Conservation (phyloP, 192 early-diverging fungal species). For the Phycomyces nitens region DNA sequence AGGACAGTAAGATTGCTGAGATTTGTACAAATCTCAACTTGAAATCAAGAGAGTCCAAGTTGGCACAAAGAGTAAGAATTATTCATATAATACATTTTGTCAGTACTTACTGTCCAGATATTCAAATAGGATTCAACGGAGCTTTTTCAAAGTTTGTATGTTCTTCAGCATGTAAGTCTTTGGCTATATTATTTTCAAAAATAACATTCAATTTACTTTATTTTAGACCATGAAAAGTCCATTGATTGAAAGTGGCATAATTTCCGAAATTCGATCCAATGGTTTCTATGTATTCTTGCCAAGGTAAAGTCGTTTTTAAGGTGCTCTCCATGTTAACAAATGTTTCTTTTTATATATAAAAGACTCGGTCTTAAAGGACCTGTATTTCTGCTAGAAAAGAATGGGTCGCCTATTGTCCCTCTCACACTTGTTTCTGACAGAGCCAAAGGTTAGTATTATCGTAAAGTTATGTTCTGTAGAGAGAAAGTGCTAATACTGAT, state of each 20-base stretch:
- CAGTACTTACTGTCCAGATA: not conserved
- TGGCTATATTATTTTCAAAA: not conserved
- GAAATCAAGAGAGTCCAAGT: conserved; percentile 66
- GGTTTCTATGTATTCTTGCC: conserved; percentile 61
- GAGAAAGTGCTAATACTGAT: conserved; percentile 1
- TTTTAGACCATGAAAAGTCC: conserved; percentile 20
- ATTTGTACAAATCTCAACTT: conserved; percentile 60
- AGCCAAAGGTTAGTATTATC: conserved; percentile 30
- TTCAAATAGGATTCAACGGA: conserved; percentile 63
- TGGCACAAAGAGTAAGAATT: conserved; percentile 57
- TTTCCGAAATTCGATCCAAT: conserved; percentile 69
- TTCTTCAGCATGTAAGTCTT: conserved; percentile 48
- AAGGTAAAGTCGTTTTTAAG: conserved; percentile 16
- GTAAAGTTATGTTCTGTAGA: not conserved
- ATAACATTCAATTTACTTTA: not conserved
- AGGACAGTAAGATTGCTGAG: conserved; percentile 37
- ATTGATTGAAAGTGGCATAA: conserved; percentile 59
- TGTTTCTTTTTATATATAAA: conserved; percentile 23
- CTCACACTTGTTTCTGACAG: conserved; percentile 53
- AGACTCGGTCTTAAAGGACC: conserved; percentile 69
- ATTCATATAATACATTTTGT: not conserved
- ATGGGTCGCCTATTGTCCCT: conserved; percentile 51
- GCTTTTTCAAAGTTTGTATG: conserved; percentile 73
- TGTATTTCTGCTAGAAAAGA: conserved; percentile 61
- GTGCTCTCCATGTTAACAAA: not conserved